phyloP scores from a whole-genome alignment of 257 asterid genomes.

The Parsonsia alboflavescens region DNA sequence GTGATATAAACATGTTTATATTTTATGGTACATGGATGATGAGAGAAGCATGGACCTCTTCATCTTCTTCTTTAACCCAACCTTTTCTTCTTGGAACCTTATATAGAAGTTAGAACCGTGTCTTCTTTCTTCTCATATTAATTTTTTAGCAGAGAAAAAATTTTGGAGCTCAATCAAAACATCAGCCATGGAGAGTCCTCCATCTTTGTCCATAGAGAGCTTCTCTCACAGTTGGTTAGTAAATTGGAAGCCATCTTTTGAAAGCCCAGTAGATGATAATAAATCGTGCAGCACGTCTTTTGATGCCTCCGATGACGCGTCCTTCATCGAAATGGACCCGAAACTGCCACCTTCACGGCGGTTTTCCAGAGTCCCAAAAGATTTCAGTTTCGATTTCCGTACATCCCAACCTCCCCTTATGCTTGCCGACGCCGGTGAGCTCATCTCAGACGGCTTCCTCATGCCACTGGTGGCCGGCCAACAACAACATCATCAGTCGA shows the following conservation, averaged over 20 bases:
- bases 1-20: neutral
- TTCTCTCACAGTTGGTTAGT: slow-evolving; percentile 71
- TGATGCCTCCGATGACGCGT: slow-evolving; percentile 41
- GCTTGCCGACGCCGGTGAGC: slow-evolving; percentile 64
- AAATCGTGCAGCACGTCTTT: slow-evolving; percentile 20
- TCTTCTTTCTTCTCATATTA: neutral
- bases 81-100: slow-evolving; percentile 4
- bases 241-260: slow-evolving; percentile 28
- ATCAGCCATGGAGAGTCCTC: slow-evolving; percentile 42
- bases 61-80: neutral
- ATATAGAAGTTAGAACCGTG: neutral
- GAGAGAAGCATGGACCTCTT: neutral
- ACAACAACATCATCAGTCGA: neutral
- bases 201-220: slow-evolving; percentile 61
- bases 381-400: slow-evolving; percentile 65
- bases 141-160: neutral
- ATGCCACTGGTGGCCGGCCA: slow-evolving; percentile 31
- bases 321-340: slow-evolving; percentile 94
- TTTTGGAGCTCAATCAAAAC: neutral
- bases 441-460: slow-evolving; percentile 61
- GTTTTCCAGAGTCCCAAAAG: slow-evolving; percentile 55
- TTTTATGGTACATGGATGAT: neutral
- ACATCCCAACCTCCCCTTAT: slow-evolving; percentile 37
- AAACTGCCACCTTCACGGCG: slow-evolving; percentile 72
- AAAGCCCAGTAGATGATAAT: neutral